Base-by-base conservation (phyloP, 495 filamentous ascomycete genomes). In the Xylaria castorea region DNA sequence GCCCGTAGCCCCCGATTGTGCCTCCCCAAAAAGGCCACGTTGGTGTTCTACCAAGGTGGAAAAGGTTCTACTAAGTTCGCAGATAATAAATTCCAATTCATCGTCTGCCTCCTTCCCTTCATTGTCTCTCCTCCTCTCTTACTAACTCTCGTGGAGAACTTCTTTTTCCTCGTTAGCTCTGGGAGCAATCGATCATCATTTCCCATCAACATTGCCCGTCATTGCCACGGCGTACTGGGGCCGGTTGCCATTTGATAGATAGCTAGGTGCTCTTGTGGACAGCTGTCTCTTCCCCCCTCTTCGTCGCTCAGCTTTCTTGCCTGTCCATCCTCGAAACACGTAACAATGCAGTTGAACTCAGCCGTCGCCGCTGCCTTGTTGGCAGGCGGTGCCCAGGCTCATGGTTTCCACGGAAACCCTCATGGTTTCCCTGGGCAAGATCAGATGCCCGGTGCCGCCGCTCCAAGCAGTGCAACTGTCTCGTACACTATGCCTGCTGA, bases 301-400 rank as follows among this genome's bases (percentile, higher is more conserved):
- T 73, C 62, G 57, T 70, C 66, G 16, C 40, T 32, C 67, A 61
- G n/a, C 53, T 71, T 68, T 68, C 50, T 61, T 57, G 9, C 9
- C 7, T 11, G 27, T 61, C 27, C 50, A n/a, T 68, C 46, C 16
- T 53, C 34, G 4, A 44, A n/a, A 14, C 48, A 27, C 25, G 20
- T 40, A 34, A 81, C 68, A 84, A 92, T 85, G 83, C 95, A 93
- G 92, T 91, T 93, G 84, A 89, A 94, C 84, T 89, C 92, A 81
- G 88, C 92, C 78, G 89, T 91, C 75, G 89, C 92, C 78, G 90
- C 91, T 73, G 89, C 91, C 75, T 83, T 96, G 71, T 83, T 95
- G 65, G 83, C 82, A 75, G 89, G 92, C 80, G 86, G 88, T 70
- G 92, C 89, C 76, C 87, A 88, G 79, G 94, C 93, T 73, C 92